Conservation (phyloP, 2,329 filamentous ascomycete genomes). For the Colletotrichum liriopes region DNA sequence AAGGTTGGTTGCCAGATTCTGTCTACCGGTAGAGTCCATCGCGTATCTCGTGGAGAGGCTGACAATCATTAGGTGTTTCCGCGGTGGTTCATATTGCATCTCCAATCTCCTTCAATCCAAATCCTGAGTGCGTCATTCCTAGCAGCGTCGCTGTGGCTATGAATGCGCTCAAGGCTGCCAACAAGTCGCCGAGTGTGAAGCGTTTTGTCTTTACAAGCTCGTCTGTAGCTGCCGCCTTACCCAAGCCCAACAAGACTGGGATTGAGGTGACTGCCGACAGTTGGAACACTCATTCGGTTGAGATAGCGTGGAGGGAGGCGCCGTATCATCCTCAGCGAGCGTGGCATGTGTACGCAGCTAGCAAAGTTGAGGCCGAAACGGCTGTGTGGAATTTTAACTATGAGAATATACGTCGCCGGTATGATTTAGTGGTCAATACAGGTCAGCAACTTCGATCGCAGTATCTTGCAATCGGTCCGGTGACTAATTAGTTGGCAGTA, state of each 20-base stretch:
- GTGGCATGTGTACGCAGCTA: conserved; percentile 55
- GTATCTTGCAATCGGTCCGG: too few species aligned
- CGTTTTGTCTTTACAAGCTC: conserved; percentile 56
- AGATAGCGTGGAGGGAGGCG: conserved; percentile 55
- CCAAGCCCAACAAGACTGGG: conserved; percentile 15
- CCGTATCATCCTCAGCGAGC: conserved; percentile 51
- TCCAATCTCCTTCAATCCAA: conserved; percentile 50
- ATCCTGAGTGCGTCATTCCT: conserved; percentile 59
- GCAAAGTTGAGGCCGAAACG: conserved; percentile 56
- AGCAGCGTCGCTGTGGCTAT: conserved; percentile 49
- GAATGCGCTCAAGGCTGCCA: conserved; percentile 54
- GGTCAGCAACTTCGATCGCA: conserved; percentile 52
- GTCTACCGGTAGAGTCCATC: too few species aligned
- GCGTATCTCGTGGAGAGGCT: neutral
- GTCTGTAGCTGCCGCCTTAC: conserved; percentile 29
- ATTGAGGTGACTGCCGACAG: conserved; percentile 46
- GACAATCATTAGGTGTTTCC: conserved; percentile 17
- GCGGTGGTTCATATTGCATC: conserved; percentile 53
- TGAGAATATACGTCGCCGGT: conserved; percentile 53
- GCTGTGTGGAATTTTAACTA: conserved; percentile 56
- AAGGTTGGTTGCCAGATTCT: conserved; percentile 44
- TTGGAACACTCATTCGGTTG: conserved; percentile 55
- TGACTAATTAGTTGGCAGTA: conserved; percentile 47
- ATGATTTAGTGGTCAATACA: conserved; percentile 55
- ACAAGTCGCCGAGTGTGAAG: conserved; percentile 53